Percentiles rank a stretch among this genome's conserved stretches.
phyloP scores from a whole-genome alignment of 2,329 filamentous ascomycete genomes.

The Pestalotiopsis fici region DNA sequence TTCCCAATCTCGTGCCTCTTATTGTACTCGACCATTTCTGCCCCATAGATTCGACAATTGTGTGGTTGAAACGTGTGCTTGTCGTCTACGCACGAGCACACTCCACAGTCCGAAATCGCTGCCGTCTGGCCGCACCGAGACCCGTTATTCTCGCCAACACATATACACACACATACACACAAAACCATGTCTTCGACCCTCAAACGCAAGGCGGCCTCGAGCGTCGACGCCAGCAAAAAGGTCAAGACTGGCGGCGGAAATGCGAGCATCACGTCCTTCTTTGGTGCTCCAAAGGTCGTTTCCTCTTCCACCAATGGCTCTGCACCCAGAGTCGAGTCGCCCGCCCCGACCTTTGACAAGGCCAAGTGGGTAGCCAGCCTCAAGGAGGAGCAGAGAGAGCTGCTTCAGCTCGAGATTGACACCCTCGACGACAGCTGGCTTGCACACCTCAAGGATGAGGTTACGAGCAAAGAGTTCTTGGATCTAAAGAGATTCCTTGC shows the following conservation, averaged over 20 bases:
- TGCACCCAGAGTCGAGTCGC: conserved; percentile 23
- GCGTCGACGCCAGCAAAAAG: conserved; percentile 69
- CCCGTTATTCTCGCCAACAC: neutral
- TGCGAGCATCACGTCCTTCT: conserved; percentile 86
- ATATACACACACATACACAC: neutral
- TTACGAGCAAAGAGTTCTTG: conserved; percentile 78
- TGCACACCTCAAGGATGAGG: conserved; percentile 82
- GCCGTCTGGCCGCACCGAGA: neutral
- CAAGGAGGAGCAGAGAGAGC: conserved; percentile 76
- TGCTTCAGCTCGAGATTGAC: conserved; percentile 87
- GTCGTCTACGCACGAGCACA: neutral
- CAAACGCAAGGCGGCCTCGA: conserved; percentile 64
- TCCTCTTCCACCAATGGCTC: conserved; percentile 21
- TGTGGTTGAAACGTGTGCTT: neutral
- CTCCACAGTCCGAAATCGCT: neutral
- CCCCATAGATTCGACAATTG: neutral
- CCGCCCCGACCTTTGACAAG: conserved; percentile 74
- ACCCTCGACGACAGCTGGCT: conserved; percentile 93
- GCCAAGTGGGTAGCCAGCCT: conserved; percentile 83
- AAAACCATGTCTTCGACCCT: conserved; percentile 50
- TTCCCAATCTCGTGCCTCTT: neutral
- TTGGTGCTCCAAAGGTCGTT: conserved; percentile 65
- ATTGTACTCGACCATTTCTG: neutral
- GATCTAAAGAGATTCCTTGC: conserved; percentile 86
- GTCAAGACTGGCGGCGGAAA: conserved; percentile 58